phyloP scores from a whole-genome alignment of 768 basidiomycete genomes.

The Agrocybe chaxingu region DNA sequence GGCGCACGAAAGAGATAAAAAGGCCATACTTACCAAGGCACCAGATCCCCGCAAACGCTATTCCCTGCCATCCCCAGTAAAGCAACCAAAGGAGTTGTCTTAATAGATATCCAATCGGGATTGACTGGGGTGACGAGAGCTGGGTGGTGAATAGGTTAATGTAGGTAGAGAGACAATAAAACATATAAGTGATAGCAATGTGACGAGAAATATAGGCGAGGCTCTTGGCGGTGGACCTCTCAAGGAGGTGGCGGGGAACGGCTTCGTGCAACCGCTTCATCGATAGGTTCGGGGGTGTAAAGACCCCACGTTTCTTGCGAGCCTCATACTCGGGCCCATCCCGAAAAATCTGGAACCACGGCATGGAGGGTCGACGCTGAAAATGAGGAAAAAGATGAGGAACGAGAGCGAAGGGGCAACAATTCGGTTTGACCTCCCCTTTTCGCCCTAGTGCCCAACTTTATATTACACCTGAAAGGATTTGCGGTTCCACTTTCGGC shows the following conservation, averaged over 20 bases:
- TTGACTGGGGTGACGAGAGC: constrained; percentile 6
- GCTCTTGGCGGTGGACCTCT: constrained; percentile 40
- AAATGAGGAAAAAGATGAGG: neutral
- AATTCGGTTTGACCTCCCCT: neutral
- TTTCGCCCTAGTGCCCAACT: neutral
- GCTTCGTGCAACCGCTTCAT: constrained; percentile 44
- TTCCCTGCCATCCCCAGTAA: constrained; percentile 53
- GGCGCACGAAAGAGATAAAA: neutral
- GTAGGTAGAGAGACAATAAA: constrained; percentile 35
- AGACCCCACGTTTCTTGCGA: constrained; percentile 29
- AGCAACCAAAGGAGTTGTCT: constrained; percentile 34
- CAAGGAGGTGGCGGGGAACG: constrained; percentile 45
- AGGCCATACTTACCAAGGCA: constrained; percentile 31
- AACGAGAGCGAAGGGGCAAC: neutral
- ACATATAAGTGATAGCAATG: constrained; percentile 31
- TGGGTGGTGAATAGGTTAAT: constrained; percentile 6
- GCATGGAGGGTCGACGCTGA: constrained; percentile 18
- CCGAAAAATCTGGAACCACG: constrained; percentile 40
- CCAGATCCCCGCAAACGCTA: constrained; percentile 42
- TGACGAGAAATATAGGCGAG: constrained; percentile 42
- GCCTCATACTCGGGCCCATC: constrained; percentile 50
- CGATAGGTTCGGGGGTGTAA: constrained; percentile 39
- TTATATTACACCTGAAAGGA: constrained; percentile 8
- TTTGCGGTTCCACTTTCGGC: constrained; percentile 5
- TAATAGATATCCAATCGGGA: constrained; percentile 11